phyloP scores from a whole-genome alignment of 148 eudicot genomes.

The Chenopodium suecicum region DNA sequence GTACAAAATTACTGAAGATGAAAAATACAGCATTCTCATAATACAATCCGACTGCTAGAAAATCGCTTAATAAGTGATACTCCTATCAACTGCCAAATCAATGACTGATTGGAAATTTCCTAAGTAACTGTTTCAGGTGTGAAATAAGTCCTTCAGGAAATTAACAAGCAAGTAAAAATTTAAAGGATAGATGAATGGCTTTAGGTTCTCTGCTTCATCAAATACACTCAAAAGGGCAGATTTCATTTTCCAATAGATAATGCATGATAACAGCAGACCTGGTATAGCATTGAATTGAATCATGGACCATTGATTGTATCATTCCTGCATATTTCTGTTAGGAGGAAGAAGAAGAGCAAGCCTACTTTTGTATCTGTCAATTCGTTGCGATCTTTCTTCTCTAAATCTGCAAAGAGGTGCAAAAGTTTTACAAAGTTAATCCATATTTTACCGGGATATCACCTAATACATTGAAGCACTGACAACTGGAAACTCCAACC shows the following conservation, averaged over 20 bases:
- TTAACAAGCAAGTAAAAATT: not conserved
- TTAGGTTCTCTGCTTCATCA: not conserved
- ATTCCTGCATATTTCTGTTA: constrained; percentile 54
- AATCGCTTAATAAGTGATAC: not conserved
- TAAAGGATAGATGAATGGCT: not conserved
- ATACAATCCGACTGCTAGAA: not conserved
- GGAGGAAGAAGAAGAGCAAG: constrained; percentile 83
- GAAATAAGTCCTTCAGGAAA: not conserved
- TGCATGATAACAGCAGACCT: not conserved
- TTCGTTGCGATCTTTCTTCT: constrained; percentile 66
- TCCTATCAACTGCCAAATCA: not conserved
- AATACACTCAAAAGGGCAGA: not conserved
- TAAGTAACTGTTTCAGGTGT: not conserved
- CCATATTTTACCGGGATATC: not conserved
- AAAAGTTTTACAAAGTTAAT: not conserved
- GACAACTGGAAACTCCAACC: not conserved
- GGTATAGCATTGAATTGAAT: constrained; percentile 1
- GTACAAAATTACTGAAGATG: not conserved
- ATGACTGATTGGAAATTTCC: not conserved
- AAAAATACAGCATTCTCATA: not conserved
- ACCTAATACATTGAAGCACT: not conserved
- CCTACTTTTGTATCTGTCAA: constrained; percentile 73
- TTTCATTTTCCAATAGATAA: not conserved
- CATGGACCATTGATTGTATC: constrained; percentile 44
- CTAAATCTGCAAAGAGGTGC: constrained; percentile 50